Evolutionary conservation across 768 basidiomycete genomes (phyloP), one percentile per base, ranked within the genome.

Genomic region (Gloeopeniophorella convolvens): DNA sequence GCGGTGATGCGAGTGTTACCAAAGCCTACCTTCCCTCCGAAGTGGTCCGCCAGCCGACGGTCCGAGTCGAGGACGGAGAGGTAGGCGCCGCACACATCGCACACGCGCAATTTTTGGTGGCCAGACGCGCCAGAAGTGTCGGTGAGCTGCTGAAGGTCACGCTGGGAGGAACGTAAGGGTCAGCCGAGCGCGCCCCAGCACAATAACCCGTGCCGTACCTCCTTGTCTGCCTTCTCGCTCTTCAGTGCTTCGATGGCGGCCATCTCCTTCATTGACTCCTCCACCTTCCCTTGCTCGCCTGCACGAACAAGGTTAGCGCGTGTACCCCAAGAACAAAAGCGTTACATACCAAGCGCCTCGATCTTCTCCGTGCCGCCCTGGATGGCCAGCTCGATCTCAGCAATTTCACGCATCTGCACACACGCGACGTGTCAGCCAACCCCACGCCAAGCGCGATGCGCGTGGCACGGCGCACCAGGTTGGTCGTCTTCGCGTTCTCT

Each of bases 71-170:
- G 77, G 31, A 99, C 90, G 13, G 91, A 95, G 37, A 99, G 78
- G 74, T 98, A 98, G n/a, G 96, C 96, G 61, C 96, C 96, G 66
- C 96, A 99, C 24, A 97, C 94, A 72, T 99, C 96, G 72, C 96
- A 98, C n/a, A 99, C 96, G 55, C 96, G 85, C 60, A 99, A 74
- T 70, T 98, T 98, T 70, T 99, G 96, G 74, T 99, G 96, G n/a
- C 96, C 96, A 49, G 93, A 96, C 5, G 96, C 96, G 48, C 96
- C 96, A 33, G 94, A 95, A 26, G 92, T 98, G 65, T 99, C 96
- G 34, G 95, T 96, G 57, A 99, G 73, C 67, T 93, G 85, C 69
- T 96, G 93, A 37, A 98, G 74, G 62, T 98, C 96, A 50, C 90
- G 85, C 88, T 93, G 54, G 54, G 45, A 56, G 37, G 24, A 32